Base-by-base conservation (phyloP, 2,329 filamentous ascomycete species). In the Trichoderma aggressivum region DNA sequence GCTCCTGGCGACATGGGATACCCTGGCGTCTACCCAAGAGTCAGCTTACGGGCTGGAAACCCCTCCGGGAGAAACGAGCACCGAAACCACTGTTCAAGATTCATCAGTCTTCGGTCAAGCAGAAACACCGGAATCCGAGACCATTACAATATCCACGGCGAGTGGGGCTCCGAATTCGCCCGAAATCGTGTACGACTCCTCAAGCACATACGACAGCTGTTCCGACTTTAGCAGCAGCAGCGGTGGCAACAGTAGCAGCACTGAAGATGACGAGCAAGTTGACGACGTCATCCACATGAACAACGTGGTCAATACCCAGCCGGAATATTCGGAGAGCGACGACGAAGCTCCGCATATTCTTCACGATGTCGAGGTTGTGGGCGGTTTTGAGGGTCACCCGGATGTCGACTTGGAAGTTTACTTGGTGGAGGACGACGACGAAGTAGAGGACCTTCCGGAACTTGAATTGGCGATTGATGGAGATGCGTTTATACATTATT, bases 331-430 rank as follows among this genome's bases (percentile, higher is more conserved):
- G 4, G 76, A 75, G 3, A 58, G 50, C 14, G 70, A 71, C 7
- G 63, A 56, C 4, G 43, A 63, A 1, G 69, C 71, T 7, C 73
- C 73, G 3, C 77, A 80, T 62, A 70, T 81, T 5, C 59, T 81
- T 12, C 75, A 78, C 70, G 75, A 76, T 30, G 78, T 78, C 14
- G 70, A 78, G 14, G 43, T 80, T 0, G 53, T 75, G 1, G 76
- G 74, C 1, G 50, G 64, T 2, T 28, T 71, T 21, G 47, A 62
- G 1, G 64, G 32, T 0, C 43, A 58, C 3, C 24, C 55, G 1
- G 58, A 70, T 2, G 74, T 78, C 24, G 79, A 81, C 56, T 71
- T 81, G 16, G 78, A 80, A 34, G 73, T 81, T 0, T 81, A 76
- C 36, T 32, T 79, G 1, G 76, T 74, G 1, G 70, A 77, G 2